Evolutionary conservation across 2,329 filamentous ascomycete genomes (phyloP).

Genomic region (Didymosphaeria variabile): DNA sequence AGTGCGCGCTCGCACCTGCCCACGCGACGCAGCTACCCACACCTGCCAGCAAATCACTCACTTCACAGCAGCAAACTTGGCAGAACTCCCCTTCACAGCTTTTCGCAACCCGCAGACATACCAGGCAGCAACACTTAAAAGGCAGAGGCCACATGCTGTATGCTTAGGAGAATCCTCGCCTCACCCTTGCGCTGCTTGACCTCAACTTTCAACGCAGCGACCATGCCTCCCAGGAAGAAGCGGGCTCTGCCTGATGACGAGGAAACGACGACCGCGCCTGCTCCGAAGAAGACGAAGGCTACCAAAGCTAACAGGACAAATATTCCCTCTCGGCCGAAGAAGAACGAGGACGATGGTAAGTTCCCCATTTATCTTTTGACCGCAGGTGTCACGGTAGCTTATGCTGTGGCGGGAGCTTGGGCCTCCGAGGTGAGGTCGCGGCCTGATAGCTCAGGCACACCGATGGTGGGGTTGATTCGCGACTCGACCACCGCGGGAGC

Average conservation of each 20-base stretch:
- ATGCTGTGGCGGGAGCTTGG: conserved; percentile 6
- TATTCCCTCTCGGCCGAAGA: conserved; percentile 1
- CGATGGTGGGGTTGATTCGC: conserved; percentile 4
- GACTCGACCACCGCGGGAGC: background rate
- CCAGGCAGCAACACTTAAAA: background rate
- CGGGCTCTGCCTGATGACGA: background rate
- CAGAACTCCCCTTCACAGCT: background rate
- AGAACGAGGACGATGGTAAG: conserved; percentile 11
- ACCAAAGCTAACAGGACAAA: background rate
- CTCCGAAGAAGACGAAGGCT: conserved; percentile 13
- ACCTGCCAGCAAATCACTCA: conserved; percentile 1
- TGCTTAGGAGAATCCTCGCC: background rate
- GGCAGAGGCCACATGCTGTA: conserved; percentile 3
- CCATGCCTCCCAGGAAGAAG: conserved; percentile 1
- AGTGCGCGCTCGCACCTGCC: conserved; percentile 6
- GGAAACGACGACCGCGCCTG: background rate
- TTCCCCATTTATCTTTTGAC: background rate
- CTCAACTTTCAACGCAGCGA: background rate
- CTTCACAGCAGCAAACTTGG: background rate
- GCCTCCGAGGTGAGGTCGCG: background rate
- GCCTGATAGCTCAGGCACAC: background rate
- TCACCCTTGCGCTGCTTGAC: conserved; percentile 4
- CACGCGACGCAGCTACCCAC: conserved; percentile 3
- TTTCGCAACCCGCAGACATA: background rate
- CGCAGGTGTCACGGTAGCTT: background rate